Evolutionary conservation across 768 basidiomycete genomes (phyloP), one percentile per base, ranked within the genome.

Genomic region (Tricholoma sp.): DNA sequence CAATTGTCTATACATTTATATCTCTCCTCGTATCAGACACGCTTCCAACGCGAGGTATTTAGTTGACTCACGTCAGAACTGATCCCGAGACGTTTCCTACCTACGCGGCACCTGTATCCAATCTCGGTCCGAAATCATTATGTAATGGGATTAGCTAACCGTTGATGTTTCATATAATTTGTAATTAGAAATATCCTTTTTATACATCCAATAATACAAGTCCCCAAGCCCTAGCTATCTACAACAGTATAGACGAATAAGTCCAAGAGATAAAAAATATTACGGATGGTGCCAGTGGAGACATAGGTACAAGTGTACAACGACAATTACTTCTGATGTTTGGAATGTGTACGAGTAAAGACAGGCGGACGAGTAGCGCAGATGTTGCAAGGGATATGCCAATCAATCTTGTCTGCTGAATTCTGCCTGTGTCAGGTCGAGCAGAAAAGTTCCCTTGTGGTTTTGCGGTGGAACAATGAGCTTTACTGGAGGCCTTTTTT

Each of bases 351-450:
- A 24, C 24, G 24, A 24, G 24, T 24, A 24, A 24, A 24, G 24
- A 37, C 36, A 37, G 36, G 36, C 11, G 4, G 24, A 4, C 2
- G 24, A 24, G 24, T 24, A 24, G 24, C 24, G 4, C 24, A 24
- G 24, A 24, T 24, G 24, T 24, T n/a, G n/a, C n/a, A n/a, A n/a
- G n/a, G n/a, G n/a, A n/a, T n/a, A n/a, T n/a, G n/a, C n/a, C n/a
- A n/a, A n/a, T 63, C 58, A 74, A 47, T 73, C 75, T 70, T 85
- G 85, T 64, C 89, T 77, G 70, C 88, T 81, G 68, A 94, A 79
- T 68, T 94, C 91, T 7, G 83, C 89, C 68, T 91, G 91, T 0
- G 91, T 91, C 56, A 94, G 78, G 70, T 92, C 80, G 52, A 94
- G 82, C 58, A 87, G 76, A 63, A 91, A 93, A 37, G 81, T 82